A percentile compares a stretch with the other conserved stretches of the same genome.
phyloP scores from a whole-genome alignment of 495 filamentous ascomycete genomes.

The Amorphotheca resinae region DNA sequence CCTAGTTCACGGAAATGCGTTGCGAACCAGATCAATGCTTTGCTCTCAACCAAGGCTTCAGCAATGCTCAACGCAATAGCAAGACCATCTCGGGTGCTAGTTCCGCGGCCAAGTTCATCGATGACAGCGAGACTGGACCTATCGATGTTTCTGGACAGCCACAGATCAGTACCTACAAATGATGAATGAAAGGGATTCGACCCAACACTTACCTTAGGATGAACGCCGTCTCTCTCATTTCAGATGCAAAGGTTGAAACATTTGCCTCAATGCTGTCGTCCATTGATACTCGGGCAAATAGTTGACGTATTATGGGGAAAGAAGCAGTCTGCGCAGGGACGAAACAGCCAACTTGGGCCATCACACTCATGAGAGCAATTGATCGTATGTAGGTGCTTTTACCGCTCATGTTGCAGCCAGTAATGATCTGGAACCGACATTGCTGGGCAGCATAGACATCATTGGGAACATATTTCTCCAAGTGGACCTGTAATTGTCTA shows the following conservation, averaged over 20 bases:
- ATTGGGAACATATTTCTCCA: constrained; percentile 65
- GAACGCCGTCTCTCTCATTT: constrained; percentile 93
- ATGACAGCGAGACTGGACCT: constrained; percentile 67
- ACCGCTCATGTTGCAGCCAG: constrained; percentile 98
- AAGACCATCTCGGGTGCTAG: constrained; percentile 77
- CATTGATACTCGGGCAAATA: constrained; percentile 78
- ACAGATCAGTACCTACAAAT: background rate
- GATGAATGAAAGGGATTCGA: constrained; percentile 6
- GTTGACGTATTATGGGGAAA: constrained; percentile 65
- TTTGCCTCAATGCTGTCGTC: constrained; percentile 87
- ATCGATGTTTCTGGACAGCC: constrained; percentile 47
- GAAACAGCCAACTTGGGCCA: constrained; percentile 90
- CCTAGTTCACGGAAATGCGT: constrained; percentile 80
- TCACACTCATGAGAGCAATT: constrained; percentile 71
- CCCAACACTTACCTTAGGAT: constrained; percentile 50
- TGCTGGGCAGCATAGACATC: constrained; percentile 73
- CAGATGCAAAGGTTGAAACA: constrained; percentile 82
- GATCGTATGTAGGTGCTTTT: constrained; percentile 91
- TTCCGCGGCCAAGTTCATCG: constrained; percentile 89
- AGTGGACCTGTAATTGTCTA: constrained; percentile 22
- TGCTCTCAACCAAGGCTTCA: constrained; percentile 69
- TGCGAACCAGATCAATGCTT: constrained; percentile 75
- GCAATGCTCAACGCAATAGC: constrained; percentile 81
- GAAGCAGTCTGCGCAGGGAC: constrained; percentile 76
- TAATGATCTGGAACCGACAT: constrained; percentile 80